Evolutionary conservation across 2,329 filamentous ascomycete species (phyloP), one percentile per base, ranked within the genome.

Genomic region (Thermothelomyces thermophilus): DNA sequence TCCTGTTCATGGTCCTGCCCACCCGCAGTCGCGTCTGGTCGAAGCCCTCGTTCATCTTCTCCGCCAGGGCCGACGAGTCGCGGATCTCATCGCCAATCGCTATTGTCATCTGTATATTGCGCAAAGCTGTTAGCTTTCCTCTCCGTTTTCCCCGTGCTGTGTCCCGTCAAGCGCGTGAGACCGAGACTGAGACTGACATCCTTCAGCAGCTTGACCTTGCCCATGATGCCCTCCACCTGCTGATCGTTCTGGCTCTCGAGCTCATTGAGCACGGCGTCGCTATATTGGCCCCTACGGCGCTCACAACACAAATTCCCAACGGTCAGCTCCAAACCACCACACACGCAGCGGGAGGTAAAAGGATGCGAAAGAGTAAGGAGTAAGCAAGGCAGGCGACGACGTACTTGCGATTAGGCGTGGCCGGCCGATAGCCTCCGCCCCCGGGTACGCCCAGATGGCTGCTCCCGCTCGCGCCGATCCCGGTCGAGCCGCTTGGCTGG

Each of bases 61-160:
- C 89, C 2, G 90, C 87, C 3, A 97, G 77, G 2, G 87, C 84
- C 2, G 88, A 87, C 13, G 87, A 93, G 56, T 95, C 87, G 60
- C 91, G 82, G 63, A 97, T 97, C 70, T 97, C 93, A 64, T 94
- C 88, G 57, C 93, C 93, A 58, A 98, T 98, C 5, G 90, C 88
- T 33, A 88, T 72, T 1, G 90, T 95, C 73, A 98, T 85, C 87
- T 93, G 58, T 28, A 10, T 35, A n/a, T 11, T 19, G 19, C 10
- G n/a, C 11, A 6, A 28, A 26, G 42, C 26, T 9, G 3, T 11
- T 17, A 36, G n/a, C 34, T 3, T 3, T 3, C 8, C 17, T 19
- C 13, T 17, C 5, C 13, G 30, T 31, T 5, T 31, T 3, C 3
- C 5, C 19, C 4, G 7, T 9, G 34, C 6, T 19, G 34, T 36